phyloP scores from a whole-genome alignment of 495 filamentous ascomycete genomes.

The Penicillium alfredii region DNA sequence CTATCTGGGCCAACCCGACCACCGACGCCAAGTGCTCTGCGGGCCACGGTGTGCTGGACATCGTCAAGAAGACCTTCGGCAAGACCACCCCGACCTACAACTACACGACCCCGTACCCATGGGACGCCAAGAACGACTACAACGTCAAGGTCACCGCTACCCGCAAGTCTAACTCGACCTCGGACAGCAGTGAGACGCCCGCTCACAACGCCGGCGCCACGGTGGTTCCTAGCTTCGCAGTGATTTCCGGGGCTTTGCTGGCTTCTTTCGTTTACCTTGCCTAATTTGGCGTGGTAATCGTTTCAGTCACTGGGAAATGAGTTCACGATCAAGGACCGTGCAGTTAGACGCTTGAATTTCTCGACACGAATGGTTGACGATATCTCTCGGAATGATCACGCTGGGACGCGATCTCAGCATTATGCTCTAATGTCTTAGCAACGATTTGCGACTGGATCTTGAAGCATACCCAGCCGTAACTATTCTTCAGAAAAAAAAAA shows the following conservation, averaged over 20 bases:
- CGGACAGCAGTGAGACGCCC: conserved; percentile 2
- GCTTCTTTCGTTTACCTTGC: conserved; percentile 8
- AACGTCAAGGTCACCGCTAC: conserved; percentile 27
- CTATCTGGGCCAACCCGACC: conserved; percentile 38
- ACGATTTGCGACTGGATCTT: background rate
- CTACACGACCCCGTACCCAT: conserved; percentile 36
- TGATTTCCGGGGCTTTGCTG: conserved; percentile 10
- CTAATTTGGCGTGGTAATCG: too few relatives aligned
- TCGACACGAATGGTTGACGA: too few relatives aligned
- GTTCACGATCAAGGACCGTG: too few relatives aligned
- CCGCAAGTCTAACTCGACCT: conserved; percentile 16
- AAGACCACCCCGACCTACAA: conserved; percentile 26
- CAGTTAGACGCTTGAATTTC: too few relatives aligned
- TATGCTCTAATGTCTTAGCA: background rate
- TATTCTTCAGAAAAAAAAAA: too few relatives aligned
- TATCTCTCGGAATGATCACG: too few relatives aligned
- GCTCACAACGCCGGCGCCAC: conserved; percentile 3
- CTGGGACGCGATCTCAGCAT: background rate
- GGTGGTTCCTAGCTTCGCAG: conserved; percentile 2
- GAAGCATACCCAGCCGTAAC: background rate
- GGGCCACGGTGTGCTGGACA: conserved; percentile 36
- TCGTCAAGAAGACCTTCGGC: conserved; percentile 36
- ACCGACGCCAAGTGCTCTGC: conserved; percentile 39
- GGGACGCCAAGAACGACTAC: conserved; percentile 14
- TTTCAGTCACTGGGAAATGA: too few relatives aligned